These are phyloP conservation scores for Rhizodiscina lignyota DNA, from an alignment of 495 filamentous ascomycete genomes.

Conservation along the genomic window DNA sequence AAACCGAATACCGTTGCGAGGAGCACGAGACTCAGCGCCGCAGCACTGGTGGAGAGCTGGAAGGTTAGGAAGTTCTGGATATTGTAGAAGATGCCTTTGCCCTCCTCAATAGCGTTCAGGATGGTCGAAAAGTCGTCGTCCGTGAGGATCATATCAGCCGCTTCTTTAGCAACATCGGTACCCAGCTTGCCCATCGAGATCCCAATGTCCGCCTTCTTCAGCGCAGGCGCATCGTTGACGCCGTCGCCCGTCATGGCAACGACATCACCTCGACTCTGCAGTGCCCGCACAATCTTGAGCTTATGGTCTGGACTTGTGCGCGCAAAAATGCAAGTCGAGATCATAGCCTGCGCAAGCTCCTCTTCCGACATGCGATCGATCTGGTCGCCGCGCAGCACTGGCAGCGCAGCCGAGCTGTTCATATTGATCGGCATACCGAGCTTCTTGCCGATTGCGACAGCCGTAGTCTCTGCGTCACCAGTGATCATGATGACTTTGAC, in stretches of 20 bases:
- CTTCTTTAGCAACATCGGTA: conserved; percentile 96
- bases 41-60: conserved; percentile 92
- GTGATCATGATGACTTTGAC: conserved; percentile 99
- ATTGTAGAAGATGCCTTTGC: conserved; percentile 98
- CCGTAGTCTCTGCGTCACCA: conserved; percentile 86
- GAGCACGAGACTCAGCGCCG: conserved; percentile 78
- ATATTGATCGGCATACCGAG: conserved; percentile 67
- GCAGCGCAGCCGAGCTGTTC: conserved; percentile 18
- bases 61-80: conserved; percentile 99
- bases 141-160: conserved; percentile 97
- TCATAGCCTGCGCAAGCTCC: conserved; percentile 68
- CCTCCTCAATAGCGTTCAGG: conserved; percentile 88
- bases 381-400: conserved; percentile 77
- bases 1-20: conserved; percentile 83
- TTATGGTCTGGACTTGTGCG: conserved; percentile 96
- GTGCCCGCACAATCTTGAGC: conserved; percentile 82
- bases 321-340: conserved; percentile 82
- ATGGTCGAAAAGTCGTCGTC: conserved; percentile 98
- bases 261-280: conserved; percentile 87
- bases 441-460: conserved; percentile 80
- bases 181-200: conserved; percentile 92
- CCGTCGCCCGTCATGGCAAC: conserved; percentile 98
- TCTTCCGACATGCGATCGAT: conserved; percentile 76
- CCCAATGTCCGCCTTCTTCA: conserved; percentile 96
- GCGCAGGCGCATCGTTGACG: conserved; percentile 90